Conservation (phyloP, 345 rosid genomes). For the Hibiscus mutabilis region DNA sequence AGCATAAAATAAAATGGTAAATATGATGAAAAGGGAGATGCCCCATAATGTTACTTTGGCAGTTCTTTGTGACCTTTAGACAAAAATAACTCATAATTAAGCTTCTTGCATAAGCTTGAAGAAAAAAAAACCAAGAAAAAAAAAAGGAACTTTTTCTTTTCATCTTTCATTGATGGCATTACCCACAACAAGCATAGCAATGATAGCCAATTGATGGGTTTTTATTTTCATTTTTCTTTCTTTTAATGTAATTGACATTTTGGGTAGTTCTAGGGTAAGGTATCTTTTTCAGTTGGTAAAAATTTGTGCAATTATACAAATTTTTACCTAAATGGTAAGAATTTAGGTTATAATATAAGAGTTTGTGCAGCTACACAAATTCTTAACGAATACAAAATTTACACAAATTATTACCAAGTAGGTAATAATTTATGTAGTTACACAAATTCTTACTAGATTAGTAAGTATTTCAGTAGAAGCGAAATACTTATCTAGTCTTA, state of each 20-base stretch:
- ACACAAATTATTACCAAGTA: no score
- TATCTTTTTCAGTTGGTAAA: no score
- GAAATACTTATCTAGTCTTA: no score
- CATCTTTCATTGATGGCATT: slow-evolving; percentile 10
- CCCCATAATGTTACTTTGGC: slow-evolving; percentile 17
- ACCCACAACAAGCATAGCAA: slow-evolving; percentile 13
- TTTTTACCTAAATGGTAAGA: no score
- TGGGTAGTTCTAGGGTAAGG: no score
- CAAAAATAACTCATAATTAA: slow-evolving; percentile 15
- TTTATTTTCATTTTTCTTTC: not conserved
- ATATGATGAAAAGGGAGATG: not conserved
- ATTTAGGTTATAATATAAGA: no score
- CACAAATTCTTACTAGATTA: no score
- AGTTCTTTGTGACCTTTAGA: not conserved
- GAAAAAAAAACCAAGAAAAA: not conserved
- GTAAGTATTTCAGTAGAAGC: no score
- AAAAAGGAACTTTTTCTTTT: not conserved
- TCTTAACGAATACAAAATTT: no score
- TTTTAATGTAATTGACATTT: slow-evolving; percentile 15
- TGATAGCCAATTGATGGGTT: slow-evolving; percentile 11
- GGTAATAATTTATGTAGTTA: no score
- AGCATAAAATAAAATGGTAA: not conserved
- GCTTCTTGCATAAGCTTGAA: slow-evolving; percentile 20
- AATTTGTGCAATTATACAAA: no score
- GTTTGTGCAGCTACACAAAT: no score